Evolutionary conservation across 2,329 filamentous ascomycete species (phyloP).

Genomic region (Paraphaeosphaeria minitans): DNA sequence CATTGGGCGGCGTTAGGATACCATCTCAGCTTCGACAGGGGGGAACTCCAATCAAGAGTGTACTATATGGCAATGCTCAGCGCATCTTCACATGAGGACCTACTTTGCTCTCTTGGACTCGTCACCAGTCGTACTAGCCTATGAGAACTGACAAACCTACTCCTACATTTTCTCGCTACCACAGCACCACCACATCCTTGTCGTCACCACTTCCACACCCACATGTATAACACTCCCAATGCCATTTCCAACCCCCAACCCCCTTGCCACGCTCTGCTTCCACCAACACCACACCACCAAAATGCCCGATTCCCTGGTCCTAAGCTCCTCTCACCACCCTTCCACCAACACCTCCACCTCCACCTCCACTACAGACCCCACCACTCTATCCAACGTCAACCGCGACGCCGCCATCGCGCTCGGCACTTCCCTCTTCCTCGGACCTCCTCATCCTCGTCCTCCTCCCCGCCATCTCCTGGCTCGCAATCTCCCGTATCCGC

Average conservation of each 20-base stretch:
- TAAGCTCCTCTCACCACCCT: neutral
- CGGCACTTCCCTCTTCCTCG: slow-evolving; percentile 6
- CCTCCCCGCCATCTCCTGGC: slow-evolving; percentile 1
- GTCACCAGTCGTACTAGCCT: neutral
- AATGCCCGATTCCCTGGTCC: no score
- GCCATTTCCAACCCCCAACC: neutral
- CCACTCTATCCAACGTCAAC: slow-evolving; percentile 5
- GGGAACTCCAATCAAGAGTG: slow-evolving; percentile 10
- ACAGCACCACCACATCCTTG: neutral
- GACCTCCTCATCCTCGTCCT: slow-evolving; percentile 8
- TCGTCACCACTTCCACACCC: neutral
- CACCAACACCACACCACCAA: no score
- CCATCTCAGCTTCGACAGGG: slow-evolving; percentile 13
- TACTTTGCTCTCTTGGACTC: neutral
- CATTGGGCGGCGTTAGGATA: slow-evolving; percentile 17
- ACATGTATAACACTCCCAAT: neutral
- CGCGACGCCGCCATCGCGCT: slow-evolving; percentile 20
- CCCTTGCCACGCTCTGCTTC: neutral
- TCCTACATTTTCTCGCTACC: neutral
- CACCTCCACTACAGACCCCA: neutral
- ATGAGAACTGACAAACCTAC: neutral
- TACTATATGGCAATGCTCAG: slow-evolving; percentile 9
- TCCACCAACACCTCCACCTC: neutral
- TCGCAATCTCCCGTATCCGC: neutral
- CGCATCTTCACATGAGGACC: neutral